A percentile compares a stretch with the other conserved stretches of the same genome.
phyloP scores from a whole-genome alignment of 306 rosid genomes.

The Corylus heterophylla region DNA sequence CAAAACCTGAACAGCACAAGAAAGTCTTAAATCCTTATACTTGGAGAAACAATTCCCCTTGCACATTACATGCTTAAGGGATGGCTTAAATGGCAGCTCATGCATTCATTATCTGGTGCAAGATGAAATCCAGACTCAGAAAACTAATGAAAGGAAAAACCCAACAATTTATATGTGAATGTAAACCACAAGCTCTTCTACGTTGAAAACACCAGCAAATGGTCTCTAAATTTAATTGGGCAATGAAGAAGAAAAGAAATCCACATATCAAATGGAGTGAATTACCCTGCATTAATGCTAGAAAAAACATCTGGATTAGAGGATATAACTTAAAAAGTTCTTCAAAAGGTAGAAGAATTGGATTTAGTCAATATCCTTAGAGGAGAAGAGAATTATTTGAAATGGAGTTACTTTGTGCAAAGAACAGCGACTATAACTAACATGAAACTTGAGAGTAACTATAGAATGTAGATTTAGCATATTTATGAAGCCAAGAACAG shows the following conservation, averaged over 20 bases:
- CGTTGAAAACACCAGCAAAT: background rate
- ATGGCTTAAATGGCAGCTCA: background rate
- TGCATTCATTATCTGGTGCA: background rate
- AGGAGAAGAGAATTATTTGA: background rate
- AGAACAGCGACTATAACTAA: background rate
- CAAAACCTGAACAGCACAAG: background rate
- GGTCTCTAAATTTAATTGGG: background rate
- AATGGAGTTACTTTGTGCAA: background rate
- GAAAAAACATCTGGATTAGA: background rate
- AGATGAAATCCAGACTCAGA: background rate
- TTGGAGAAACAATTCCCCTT: background rate
- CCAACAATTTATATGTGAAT: background rate
- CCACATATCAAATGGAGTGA: background rate
- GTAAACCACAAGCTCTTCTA: background rate
- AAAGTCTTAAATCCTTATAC: background rate
- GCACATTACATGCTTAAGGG: background rate
- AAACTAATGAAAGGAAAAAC: background rate
- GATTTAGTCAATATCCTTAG: background rate
- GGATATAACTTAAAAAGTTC: background rate
- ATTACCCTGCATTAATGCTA: background rate
- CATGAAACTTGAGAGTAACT: background rate
- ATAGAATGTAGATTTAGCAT: background rate
- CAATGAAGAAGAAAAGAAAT: slow-evolving; percentile 2
- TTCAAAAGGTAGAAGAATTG: background rate
- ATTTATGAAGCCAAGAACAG: background rate